A percentile compares a stretch with the other conserved stretches of the same genome.
These are phyloP conservation scores for Coniferiporia weirii DNA, from an alignment of 1,284 basidiomycete species.

Conservation along the genomic window DNA sequence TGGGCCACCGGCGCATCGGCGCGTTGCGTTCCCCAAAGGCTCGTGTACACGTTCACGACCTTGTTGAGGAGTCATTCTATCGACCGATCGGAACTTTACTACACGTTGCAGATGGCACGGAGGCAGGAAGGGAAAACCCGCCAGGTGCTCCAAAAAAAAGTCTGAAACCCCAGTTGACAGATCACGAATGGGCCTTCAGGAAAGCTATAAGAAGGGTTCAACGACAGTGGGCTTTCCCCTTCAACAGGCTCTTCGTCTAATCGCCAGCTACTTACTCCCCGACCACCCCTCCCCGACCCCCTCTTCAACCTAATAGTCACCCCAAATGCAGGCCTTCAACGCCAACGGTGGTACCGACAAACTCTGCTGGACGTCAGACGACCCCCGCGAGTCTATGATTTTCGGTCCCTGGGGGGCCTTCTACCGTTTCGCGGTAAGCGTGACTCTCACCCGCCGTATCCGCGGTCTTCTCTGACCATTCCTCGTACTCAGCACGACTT, in stretches of 20 bases:
- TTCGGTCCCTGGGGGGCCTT: slow-evolving; percentile 75
- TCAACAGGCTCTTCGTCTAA: slow-evolving; percentile 28
- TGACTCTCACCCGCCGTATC: slow-evolving; percentile 18
- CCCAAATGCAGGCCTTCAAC: slow-evolving; percentile 35
- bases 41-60: slow-evolving; percentile 20
- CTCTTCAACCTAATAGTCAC: slow-evolving; percentile 21
- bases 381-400: slow-evolving; percentile 73
- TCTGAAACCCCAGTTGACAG: not conserved
- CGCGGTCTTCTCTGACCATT: slow-evolving; percentile 20
- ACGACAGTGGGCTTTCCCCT: not conserved
- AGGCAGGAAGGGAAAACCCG: slow-evolving; percentile 4
- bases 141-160: slow-evolving; percentile 14
- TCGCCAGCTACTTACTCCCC: slow-evolving; percentile 20
- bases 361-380: slow-evolving; percentile 79
- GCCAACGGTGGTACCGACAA: slow-evolving; percentile 56
- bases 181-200: not conserved
- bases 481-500: slow-evolving; percentile 49
- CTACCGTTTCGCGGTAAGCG: slow-evolving; percentile 71
- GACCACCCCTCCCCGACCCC: slow-evolving; percentile 19
- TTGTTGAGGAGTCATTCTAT: slow-evolving; percentile 18
- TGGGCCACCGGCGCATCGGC: slow-evolving; percentile 17
- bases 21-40: slow-evolving; percentile 10
- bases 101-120: slow-evolving; percentile 16
- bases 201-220: slow-evolving; percentile 13
- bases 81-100: slow-evolving; percentile 17